Conservation (phyloP, 345 rosid genomes). For the Moringa oleifera region DNA sequence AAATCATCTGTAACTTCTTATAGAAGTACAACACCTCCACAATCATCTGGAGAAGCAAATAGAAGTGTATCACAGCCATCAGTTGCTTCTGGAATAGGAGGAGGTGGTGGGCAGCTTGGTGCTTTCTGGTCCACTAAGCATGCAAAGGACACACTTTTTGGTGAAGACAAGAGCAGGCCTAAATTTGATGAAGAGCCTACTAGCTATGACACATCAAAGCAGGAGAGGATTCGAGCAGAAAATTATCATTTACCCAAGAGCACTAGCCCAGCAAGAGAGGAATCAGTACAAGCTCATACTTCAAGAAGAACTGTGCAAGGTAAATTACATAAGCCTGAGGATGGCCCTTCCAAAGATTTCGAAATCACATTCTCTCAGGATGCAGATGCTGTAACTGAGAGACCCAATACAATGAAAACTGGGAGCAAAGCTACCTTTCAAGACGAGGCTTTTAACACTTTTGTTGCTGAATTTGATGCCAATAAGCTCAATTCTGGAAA, state of each 20-base stretch:
- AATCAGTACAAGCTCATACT: conserved; percentile 31
- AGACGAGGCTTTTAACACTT: conserved; percentile 62
- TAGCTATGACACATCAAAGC: conserved; percentile 32
- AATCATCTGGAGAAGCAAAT: conserved; percentile 33
- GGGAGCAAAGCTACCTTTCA: conserved; percentile 34
- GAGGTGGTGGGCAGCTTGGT: conserved; percentile 64
- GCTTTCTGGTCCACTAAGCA: conserved; percentile 94
- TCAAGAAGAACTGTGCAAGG: conserved; percentile 27
- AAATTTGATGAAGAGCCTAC: conserved; percentile 61
- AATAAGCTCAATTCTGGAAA: conserved; percentile 41
- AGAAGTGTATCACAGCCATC: conserved; percentile 20
- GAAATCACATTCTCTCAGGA: conserved; percentile 45
- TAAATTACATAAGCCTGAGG: conserved; percentile 29
- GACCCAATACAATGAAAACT: conserved; percentile 39
- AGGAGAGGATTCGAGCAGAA: conserved; percentile 40
- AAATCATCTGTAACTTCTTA: conserved; percentile 63
- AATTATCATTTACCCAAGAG: conserved; percentile 31
- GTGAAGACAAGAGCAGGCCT: conserved; percentile 49
- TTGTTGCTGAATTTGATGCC: conserved; percentile 85
- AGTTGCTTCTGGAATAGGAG: conserved; percentile 33
- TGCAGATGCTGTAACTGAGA: conserved; percentile 29
- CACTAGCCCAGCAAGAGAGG: conserved; percentile 42
- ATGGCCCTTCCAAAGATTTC: conserved; percentile 41
- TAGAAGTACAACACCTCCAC: conserved; percentile 84
- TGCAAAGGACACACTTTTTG: conserved; percentile 47